phyloP scores from a whole-genome alignment of 163 green algal genomes.

The Scenedesmus sp. region DNA sequence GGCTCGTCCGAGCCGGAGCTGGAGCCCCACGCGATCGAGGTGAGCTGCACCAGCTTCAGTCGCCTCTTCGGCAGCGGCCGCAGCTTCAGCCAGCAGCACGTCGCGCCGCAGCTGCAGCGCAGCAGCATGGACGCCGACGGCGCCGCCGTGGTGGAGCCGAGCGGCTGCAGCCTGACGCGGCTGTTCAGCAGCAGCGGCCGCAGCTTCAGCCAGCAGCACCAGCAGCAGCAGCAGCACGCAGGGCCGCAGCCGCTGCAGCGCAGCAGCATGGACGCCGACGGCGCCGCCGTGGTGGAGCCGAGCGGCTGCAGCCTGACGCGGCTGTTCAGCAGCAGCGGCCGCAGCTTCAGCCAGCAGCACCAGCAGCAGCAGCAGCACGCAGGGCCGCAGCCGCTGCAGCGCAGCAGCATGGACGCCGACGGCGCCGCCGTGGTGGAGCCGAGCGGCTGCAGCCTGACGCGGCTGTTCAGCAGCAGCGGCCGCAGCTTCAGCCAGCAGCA shows the following conservation, averaged over 20 bases:
- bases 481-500: no score
- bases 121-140: not conserved
- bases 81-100: not conserved
- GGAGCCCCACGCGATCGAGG: no score
- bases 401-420: no score
- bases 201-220: slow-evolving; percentile 4
- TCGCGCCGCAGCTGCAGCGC: not conserved
- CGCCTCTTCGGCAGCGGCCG: not conserved
- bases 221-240: slow-evolving; percentile 4
- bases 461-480: no score
- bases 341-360: no score
- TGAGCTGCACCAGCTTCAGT: slow-evolving; percentile 6
- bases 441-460: no score
- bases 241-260: not conserved
- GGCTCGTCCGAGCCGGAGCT: no score
- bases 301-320: not conserved
- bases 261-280: not conserved
- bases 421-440: no score
- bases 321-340: not conserved
- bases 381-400: no score
- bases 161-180: not conserved
- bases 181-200: not conserved
- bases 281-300: not conserved
- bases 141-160: no score
- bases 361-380: no score